Evolutionary conservation across 805 yeast species (phyloP), one percentile per base, ranked within the genome.

Genomic region (Metschnikowia bowlesiae): DNA sequence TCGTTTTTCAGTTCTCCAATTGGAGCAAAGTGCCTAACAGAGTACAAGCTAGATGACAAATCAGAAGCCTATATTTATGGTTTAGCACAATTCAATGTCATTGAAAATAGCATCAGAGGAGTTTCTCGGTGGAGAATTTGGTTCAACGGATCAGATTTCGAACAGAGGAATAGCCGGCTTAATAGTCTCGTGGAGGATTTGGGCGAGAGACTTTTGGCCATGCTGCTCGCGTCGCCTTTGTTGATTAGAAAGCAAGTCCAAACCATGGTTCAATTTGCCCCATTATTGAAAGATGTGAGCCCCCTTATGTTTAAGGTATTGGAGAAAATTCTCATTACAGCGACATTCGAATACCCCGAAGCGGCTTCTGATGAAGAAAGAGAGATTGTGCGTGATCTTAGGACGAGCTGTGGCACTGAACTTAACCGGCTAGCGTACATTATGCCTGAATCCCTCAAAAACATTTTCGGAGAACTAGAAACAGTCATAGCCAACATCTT

Each of bases 71-170:
- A 81, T 62, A 77, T 86, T 39, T 78, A 82, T 53, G 94, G 96
- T 0, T 78, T 84, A 47, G 81, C 96, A 0, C 97, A 90, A 63
- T 83, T 94, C 53, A 84, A 83, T 62, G 82, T 90, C 28, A 88
- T 90, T 29, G 98, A 92, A 66, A 85, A 96, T 34, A 85, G 95
- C 57, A 81, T 94, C 33, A 80, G 96, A 52, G 99, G 98, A 35
- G 85, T 95, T 26, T 84, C 94, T 10, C 80, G 99, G 62, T 95
- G 99, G 99, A 82, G 89, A 60, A 83, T 89, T 14, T 92, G 97
- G 97, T 90, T 89, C 60, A 77, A 68, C 34, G 81, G 82, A 6
- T 77, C 74, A 5, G 77, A 77, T 26, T 75, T 80, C 46, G 83
- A 79, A 35, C 70, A 71, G 36, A 72, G 81, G 11, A 84, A 83